phyloP scores from a whole-genome alignment of 1,284 basidiomycete species.

The Ganoderma boninense region DNA sequence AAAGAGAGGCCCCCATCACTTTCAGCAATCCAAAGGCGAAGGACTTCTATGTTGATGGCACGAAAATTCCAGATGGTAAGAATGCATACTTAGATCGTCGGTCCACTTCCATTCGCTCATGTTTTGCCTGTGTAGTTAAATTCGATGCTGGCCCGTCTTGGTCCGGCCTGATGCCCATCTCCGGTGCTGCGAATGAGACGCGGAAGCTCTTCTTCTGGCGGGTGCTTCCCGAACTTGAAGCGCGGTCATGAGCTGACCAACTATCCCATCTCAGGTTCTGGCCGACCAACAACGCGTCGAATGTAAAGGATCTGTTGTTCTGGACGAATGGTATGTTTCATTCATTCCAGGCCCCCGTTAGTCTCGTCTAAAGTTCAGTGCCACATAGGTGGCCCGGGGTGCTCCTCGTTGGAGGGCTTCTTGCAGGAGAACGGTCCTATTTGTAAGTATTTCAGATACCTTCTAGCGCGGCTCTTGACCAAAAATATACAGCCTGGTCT shows the following conservation, averaged over 20 bases:
- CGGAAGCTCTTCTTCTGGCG: conserved; percentile 58
- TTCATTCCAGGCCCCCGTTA: background rate
- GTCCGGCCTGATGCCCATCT: conserved; percentile 51
- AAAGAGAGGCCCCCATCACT: conserved; percentile 39
- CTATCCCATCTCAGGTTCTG: conserved; percentile 44
- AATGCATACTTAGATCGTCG: background rate
- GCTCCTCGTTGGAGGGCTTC: conserved; percentile 54
- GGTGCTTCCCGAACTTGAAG: conserved; percentile 7
- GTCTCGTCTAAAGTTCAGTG: background rate
- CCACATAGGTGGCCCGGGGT: conserved; percentile 5
- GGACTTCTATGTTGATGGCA: conserved; percentile 45
- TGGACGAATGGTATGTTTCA: conserved; percentile 49
- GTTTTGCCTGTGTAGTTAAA: conserved; percentile 35
- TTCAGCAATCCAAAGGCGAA: conserved; percentile 45
- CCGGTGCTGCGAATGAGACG: conserved; percentile 44
- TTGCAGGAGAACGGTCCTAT: conserved; percentile 59
- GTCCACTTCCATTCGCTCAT: background rate
- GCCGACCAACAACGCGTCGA: conserved; percentile 55
- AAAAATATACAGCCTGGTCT: conserved; percentile 55
- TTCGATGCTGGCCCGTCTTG: conserved; percentile 52
- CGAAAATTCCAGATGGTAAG: conserved; percentile 43
- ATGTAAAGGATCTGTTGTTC: conserved; percentile 59
- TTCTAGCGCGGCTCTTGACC: background rate
- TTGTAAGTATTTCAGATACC: conserved; percentile 33
- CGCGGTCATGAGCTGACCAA: background rate